These are phyloP conservation scores for Candida hispaniensis DNA, from an alignment of 805 yeast species.

Conservation along the genomic window DNA sequence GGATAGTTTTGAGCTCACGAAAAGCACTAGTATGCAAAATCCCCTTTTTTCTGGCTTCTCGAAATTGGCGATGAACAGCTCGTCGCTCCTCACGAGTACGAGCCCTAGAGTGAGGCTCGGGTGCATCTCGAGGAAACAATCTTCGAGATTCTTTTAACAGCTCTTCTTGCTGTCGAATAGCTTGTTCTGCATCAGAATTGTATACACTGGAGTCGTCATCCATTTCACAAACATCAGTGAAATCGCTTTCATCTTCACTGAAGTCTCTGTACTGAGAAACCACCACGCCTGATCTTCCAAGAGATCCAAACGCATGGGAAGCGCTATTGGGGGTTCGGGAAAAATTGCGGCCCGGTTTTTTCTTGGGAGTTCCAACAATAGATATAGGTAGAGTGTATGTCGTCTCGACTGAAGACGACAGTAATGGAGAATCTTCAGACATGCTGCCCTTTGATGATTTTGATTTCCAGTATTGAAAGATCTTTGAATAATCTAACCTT, in stretches of 20 bases:
- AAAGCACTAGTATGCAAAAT: slow-evolving; percentile 5
- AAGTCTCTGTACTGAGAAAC: slow-evolving; percentile 4
- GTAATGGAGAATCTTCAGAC: no score
- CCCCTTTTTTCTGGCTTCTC: slow-evolving; percentile 6
- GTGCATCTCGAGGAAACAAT: slow-evolving; percentile 1
- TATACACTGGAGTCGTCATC: slow-evolving; percentile 12
- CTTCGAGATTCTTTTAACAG: slow-evolving; percentile 1
- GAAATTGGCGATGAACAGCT: slow-evolving; percentile 11
- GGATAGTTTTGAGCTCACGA: slow-evolving; percentile 21
- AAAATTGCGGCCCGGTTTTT: slow-evolving; percentile 12
- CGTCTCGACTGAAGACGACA: slow-evolving; percentile 13
- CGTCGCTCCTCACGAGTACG: slow-evolving; percentile 16
- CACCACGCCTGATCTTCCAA: slow-evolving; percentile 12
- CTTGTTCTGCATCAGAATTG: slow-evolving; percentile 11
- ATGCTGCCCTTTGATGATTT: no score
- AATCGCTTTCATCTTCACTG: slow-evolving; percentile 13
- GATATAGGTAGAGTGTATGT: slow-evolving; percentile 15
- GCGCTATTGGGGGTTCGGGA: slow-evolving; percentile 8
- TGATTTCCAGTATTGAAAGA: no score
- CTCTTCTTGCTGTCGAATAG: slow-evolving; percentile 12
- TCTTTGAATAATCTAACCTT: no score
- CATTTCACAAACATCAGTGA: slow-evolving; percentile 5
- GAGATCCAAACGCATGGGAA: slow-evolving; percentile 11
- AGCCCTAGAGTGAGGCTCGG: slow-evolving; percentile 3
- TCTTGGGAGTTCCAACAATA: slow-evolving; percentile 10